Evolutionary conservation across 1,139 yeast species (phyloP), one percentile per base, ranked within the genome.

Genomic region (Yamadazyma buinensis): DNA sequence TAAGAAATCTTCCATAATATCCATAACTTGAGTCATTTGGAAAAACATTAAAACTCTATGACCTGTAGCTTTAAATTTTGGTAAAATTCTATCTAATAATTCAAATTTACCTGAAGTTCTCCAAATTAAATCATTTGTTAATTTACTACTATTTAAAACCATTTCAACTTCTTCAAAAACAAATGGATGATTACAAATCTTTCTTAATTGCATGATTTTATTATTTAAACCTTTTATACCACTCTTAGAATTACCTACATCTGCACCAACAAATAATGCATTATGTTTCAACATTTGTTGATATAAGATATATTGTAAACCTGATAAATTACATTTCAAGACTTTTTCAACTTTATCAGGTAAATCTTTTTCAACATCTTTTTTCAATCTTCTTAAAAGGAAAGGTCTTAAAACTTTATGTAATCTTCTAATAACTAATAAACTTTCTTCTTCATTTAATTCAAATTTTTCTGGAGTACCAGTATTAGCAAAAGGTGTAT

Each of bases 341-440:
- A 92, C 97, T 57, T 82, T 88, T 62, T 92, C 98, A 36, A 92
- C 86, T 67, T 92, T 92, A 55, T 87, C 90, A 2, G 98, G 98
- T 47, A 92, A 73, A 55, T 90, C 97, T 55, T 88, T 90, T 56
- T 92, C 98, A 26, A 92, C 98, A 67, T 92, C 98, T 59, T 88
- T 90, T 65, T 92, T 92, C 64, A 92, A 75, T 67, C 98, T 83
- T 64, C 98, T 80, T 51, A 92, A 70, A 49, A 92, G 69, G 73
- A 92, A 92, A 3, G 98, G 98, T 55, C 98, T 77, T 54, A 92
- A 72, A 17, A 92, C 98, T 58, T 92, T 92, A 60, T 92, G 98
- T 55, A 92, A 74, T 76, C 98, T 86, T 59, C 97, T 75, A 54
- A 92, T 92, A 40, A 92, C 86, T 67, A 92, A 78, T 45, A 92